phyloP scores from a whole-genome alignment of 139 green algal genomes.

The Closterium sp. region DNA sequence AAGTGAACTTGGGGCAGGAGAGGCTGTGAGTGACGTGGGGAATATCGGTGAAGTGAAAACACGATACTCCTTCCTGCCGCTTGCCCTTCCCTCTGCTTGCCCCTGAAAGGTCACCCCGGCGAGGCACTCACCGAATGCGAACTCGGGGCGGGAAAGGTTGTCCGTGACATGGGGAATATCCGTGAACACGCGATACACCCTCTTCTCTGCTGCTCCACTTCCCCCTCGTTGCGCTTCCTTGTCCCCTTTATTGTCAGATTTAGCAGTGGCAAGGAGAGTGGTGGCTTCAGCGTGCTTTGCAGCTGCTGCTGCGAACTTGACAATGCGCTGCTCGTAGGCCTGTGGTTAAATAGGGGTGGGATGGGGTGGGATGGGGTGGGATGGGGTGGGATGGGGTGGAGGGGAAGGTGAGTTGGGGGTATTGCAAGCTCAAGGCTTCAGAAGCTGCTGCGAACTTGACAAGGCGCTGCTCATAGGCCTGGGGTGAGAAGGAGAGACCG shows the following conservation, averaged over 20 bases:
- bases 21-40: neutral
- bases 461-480: too few species aligned
- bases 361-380: neutral
- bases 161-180: neutral
- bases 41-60: conserved; percentile 5
- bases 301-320: neutral
- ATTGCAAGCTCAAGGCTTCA: too few species aligned
- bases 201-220: neutral
- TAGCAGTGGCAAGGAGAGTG: neutral
- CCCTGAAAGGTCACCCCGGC: too few species aligned
- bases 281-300: neutral
- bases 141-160: neutral
- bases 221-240: neutral
- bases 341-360: neutral
- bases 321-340: neutral
- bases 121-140: neutral
- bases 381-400: neutral
- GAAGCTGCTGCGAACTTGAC: too few species aligned
- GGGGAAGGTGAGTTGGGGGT: too few species aligned
- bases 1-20: neutral
- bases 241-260: neutral
- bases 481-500: too few species aligned
- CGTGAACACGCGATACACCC: neutral
- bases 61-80: neutral
- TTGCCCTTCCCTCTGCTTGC: neutral